Evolutionary conservation across 768 basidiomycete genomes (phyloP), one percentile per base, ranked within the genome.

Genomic region (Lactifluus echinatus): DNA sequence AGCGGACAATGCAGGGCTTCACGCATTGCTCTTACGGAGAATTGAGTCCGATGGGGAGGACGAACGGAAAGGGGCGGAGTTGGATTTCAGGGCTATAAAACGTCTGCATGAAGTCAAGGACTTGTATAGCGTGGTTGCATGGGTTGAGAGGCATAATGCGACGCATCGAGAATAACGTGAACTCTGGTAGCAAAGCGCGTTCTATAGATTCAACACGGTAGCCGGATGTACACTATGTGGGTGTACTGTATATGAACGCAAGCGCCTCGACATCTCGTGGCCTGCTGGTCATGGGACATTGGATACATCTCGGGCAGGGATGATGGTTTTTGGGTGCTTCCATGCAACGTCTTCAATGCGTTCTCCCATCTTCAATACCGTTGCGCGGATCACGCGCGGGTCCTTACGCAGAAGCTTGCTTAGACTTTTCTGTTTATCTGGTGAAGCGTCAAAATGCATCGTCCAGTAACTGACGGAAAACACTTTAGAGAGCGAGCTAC

Each of bases 361-460:
- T 54, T 87, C 80, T 10, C 85, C 92, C 50, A 89, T 70, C 65
- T 90, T 92, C 33, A 92, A 71, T 46, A 87, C 79, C 7, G 88
- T 89, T 81, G 86, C 88, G 19, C 90, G 79, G 53, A 95, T 74
- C 14, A 95, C 89, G 31, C 86, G 81, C 11, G 90, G 90, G 66
- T 95, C 93, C 51, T 76, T 76, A 8, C 85, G 81, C 69, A 94
- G 78, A 55, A 86, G 75, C 8, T 73, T 70, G 63, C 83, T 82
- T n/a, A 95, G 74, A 0, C 78, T 73, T 6, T 75, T 73, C 48
- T 94, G 74, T 0, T 81, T 83, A 37, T 75, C 74, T 11, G 92
- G 92, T 8, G 87, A 86, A 3, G 89, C 81, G 74, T 95, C 93
- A 68, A 93, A 95, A 67, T 90, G 81, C 75, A 95, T 80, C 4